Evolutionary conservation across 2,329 filamentous ascomycete species (phyloP), one percentile per base, ranked within the genome.

Genomic region (Neocucurbitaria cava): DNA sequence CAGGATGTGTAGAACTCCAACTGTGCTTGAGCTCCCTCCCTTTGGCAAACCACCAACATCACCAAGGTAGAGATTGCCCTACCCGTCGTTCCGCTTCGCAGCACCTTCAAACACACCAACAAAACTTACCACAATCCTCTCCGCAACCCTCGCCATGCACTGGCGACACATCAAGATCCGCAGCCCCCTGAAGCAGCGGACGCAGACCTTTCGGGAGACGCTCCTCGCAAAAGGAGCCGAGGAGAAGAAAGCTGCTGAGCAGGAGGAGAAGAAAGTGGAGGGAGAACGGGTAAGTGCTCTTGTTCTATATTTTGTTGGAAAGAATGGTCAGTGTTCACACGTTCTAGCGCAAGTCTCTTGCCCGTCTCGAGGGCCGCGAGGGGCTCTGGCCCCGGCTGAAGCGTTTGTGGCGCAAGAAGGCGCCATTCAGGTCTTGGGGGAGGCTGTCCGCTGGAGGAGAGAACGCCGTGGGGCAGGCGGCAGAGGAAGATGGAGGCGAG

Each of bases 101-200:
- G 18, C 39, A 21, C 20, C 38, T 1, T 26, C 24, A 35, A 35
- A 8, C 31, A 35, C 9, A 28, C 8, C 20, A 42, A 30, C n/a
- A 38, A n/a, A n/a, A n/a, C n/a, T n/a, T n/a, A n/a, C n/a, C n/a
- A n/a, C n/a, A n/a, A n/a, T n/a, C n/a, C n/a, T n/a, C n/a, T n/a
- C n/a, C n/a, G n/a, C n/a, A n/a, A 38, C 5, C 39, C 11, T 39
- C 36, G 38, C 6, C 38, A 53, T 53, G 51, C 51, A 53, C 28
- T 53, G 45, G 45, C 45, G 51, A 24, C 45, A 45, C 31, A 45
- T 53, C 20, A 53, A 53, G 26, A 38, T 40, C 39, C 39, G 45
- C 11, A 35, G 35, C 24, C 50, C 45, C 18, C 39, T 40, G 39
- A 38, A 36, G 15, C 47, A 43, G 30, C 50, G 50, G 26, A 33